Evolutionary conservation across 192 early-diverging fungal species (phyloP), one percentile per base, ranked within the genome.

Genomic region (Backusella tuberculispora): DNA sequence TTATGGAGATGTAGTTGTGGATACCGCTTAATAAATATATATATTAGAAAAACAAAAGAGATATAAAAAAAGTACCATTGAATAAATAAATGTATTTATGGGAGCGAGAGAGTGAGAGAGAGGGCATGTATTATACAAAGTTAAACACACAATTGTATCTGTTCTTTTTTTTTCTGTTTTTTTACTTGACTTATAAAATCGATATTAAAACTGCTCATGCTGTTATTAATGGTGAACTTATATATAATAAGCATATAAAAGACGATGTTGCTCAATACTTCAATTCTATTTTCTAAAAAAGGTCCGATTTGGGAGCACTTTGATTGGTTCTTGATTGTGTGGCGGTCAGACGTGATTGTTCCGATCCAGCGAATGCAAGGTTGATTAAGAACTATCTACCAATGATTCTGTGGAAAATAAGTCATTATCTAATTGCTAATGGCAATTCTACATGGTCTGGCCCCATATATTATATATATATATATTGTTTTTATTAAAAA

Each of bases 1-100:
- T 10, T 26, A 26, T 24, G 53, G 53, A 60, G 68, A 69, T 47
- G 68, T 69, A 47, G 67, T 69, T 43, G 44, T 69, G 67, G 67
- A 69, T 42, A 45, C 67, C 26, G 43, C 64, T 56, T 56, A 24
- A 56, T 3, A 24, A 56, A 21, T 56, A 24, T 56, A 56, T 56
- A 12, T 43, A 43, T 9, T 24, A 17, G 24, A 21, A 24, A 56
- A 9, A 5, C n/a, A n/a, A n/a, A n/a, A n/a, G n/a, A n/a, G n/a
- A n/a, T n/a, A n/a, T n/a, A 24, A 6, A 56, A 10, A 56, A 56
- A 56, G 24, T 4, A 24, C 19, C 48, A 3, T 9, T 7, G n/a
- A 19, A 53, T 9, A 53, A 56, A 56, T 24, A 56, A 56, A 12
- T 10, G 21, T 24, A 2, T 34, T 34, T 34, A 34, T 34, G 29